These are phyloP conservation scores for Nigrograna mackinnonii DNA, from an alignment of 2,329 filamentous ascomycete genomes.

Conservation along the genomic window DNA sequence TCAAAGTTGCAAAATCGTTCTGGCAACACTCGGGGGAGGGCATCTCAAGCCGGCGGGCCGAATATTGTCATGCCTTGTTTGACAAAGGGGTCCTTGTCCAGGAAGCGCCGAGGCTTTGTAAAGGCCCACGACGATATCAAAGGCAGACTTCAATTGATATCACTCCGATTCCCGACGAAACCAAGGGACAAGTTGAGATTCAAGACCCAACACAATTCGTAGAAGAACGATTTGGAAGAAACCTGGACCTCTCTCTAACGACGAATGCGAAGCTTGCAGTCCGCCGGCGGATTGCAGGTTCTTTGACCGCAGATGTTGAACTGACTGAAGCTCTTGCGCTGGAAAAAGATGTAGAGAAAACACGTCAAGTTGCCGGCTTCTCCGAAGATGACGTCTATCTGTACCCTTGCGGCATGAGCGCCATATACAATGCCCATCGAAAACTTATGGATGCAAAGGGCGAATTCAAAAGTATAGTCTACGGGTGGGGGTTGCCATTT, in stretches of 20 bases:
- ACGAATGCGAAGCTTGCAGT: constrained; percentile 85
- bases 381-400: constrained; percentile 87
- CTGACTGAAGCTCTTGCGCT: constrained; percentile 62
- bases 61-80: constrained; percentile 81
- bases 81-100: constrained; percentile 66
- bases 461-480: constrained; percentile 77
- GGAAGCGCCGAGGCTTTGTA: constrained; percentile 50
- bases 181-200: constrained; percentile 42
- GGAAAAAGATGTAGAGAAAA: constrained; percentile 45
- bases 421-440: constrained; percentile 87
- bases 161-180: constrained; percentile 9
- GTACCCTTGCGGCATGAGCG: constrained; percentile 89
- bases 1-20: constrained; percentile 82
- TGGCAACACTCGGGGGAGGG: constrained; percentile 98
- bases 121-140: constrained; percentile 82
- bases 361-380: constrained; percentile 61
- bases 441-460: constrained; percentile 69
- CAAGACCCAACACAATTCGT: constrained; percentile 80
- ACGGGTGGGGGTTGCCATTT: constrained; percentile 57
- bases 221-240: constrained; percentile 92
- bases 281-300: constrained; percentile 83
- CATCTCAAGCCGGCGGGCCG: constrained; percentile 85
- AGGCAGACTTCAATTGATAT: constrained; percentile 59
- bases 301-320: constrained; percentile 73
- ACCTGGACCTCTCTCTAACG: constrained; percentile 79